These are phyloP conservation scores for Ophiostoma perfectum DNA, from an alignment of 2,329 filamentous ascomycete species.

Conservation along the genomic window DNA sequence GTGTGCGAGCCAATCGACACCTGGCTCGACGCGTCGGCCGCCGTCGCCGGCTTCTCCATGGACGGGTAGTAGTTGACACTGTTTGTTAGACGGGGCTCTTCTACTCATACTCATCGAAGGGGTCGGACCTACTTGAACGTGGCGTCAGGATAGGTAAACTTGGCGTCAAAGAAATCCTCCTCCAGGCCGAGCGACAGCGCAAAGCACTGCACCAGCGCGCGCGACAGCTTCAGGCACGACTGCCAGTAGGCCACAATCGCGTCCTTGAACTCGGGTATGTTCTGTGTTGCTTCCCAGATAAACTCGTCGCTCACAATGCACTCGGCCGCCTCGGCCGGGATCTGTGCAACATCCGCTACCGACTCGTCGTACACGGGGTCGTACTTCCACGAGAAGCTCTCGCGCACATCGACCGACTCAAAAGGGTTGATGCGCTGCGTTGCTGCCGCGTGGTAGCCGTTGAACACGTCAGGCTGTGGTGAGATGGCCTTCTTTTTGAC, in stretches of 20 bases:
- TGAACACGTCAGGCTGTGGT: constrained; percentile 51
- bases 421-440: constrained; percentile 47
- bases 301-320: constrained; percentile 46
- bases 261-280: constrained; percentile 45
- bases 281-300: constrained; percentile 47
- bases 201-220: constrained; percentile 43
- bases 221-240: constrained; percentile 41
- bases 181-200: constrained; percentile 50
- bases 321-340: constrained; percentile 41
- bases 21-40: constrained; percentile 26
- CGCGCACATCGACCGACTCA: constrained; percentile 47
- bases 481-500: constrained; percentile 39
- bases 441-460: constrained; percentile 53
- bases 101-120: not conserved
- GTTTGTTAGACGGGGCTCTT: not conserved
- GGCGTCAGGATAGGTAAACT: constrained; percentile 48
- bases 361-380: constrained; percentile 48
- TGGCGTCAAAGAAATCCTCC: constrained; percentile 51
- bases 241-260: constrained; percentile 45
- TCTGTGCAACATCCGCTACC: constrained; percentile 35
- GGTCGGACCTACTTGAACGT: constrained; percentile 31
- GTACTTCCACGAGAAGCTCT: constrained; percentile 50
- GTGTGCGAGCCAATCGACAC: constrained; percentile 55
- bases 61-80: constrained; percentile 40
- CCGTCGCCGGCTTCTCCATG: constrained; percentile 18